Evolutionary conservation across 305 asterid species (phyloP), one percentile per base, ranked within the genome.

Genomic region (Vinca major): DNA sequence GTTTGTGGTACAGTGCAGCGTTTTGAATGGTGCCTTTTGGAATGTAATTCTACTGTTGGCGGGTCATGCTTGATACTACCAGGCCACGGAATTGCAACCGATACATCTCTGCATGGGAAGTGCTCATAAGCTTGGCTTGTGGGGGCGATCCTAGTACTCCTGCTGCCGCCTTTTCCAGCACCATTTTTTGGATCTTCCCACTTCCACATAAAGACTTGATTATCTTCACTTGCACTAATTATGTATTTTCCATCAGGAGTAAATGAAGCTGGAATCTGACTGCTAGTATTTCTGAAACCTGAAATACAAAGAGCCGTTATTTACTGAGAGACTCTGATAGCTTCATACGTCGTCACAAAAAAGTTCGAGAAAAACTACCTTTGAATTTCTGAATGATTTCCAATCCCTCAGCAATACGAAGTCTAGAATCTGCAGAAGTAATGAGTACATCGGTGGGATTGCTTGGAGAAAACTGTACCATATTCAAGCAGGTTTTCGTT

Each of bases 161-260:
- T 70, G 56, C 51, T 74, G 73, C 75, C 83, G 55, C 67, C 80
- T 79, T 84, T 88, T 21, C 83, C 90, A 1, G 65, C 62, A 21
- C 78, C 70, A 63, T 47, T 75, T 73, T 77, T 85, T 45, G 85
- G 69, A 36, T 86, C 92, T 53, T 81, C 93, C 4, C 80, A 86
- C 72, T 78, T 91, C 99, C 99, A 93, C 54, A 93, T 82, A 65
- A 84, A 91, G 41, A 93, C 93, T 36, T 91, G 91, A 33, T 87
- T 83, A 71, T 93, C 99, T 72, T 93, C 99, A 63, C 99, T 93
- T 20, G 97, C 96, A 53, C 96, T 86, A 56, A 94, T 71, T 50
- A 91, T 77, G 51, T 91, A 89, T 65, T 68, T 86, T 6, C 97
- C 97, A 0, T 89, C 96, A 43, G 91, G 81, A 62, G 85, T 89